phyloP scores from a whole-genome alignment of 73 alveolate genomes.

The Urostyla sp. region DNA sequence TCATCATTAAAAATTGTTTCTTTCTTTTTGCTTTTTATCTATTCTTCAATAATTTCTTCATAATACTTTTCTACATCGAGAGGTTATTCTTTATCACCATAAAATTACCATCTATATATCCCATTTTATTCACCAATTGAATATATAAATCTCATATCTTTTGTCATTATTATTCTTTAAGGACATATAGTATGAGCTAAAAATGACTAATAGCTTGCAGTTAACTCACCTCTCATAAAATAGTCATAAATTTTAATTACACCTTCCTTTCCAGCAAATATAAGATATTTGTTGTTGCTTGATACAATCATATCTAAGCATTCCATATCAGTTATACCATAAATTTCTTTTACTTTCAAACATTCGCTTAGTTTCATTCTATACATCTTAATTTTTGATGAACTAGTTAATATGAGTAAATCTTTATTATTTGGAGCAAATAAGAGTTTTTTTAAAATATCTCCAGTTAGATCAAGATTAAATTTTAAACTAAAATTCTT shows the following conservation, averaged over 20 bases:
- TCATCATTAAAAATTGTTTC: neutral
- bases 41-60: slow-evolving; percentile 23
- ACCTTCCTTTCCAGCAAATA: slow-evolving; percentile 71
- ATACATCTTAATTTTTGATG: slow-evolving; percentile 68
- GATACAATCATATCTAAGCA: slow-evolving; percentile 63
- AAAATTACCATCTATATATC: slow-evolving; percentile 61
- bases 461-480: slow-evolving; percentile 66
- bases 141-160: slow-evolving; percentile 45
- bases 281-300: slow-evolving; percentile 58
- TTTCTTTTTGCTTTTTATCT: neutral
- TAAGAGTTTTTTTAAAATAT: slow-evolving; percentile 45
- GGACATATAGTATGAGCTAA: slow-evolving; percentile 68
- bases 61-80: slow-evolving; percentile 37
- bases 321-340: slow-evolving; percentile 64
- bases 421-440: slow-evolving; percentile 72
- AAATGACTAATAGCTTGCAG: slow-evolving; percentile 63
- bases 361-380: slow-evolving; percentile 46
- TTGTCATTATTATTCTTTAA: slow-evolving; percentile 12
- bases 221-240: slow-evolving; percentile 67
- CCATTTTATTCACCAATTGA: slow-evolving; percentile 68
- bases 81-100: slow-evolving; percentile 57
- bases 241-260: slow-evolving; percentile 72
- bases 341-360: slow-evolving; percentile 56
- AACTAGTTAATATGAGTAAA: slow-evolving; percentile 54
- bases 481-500: slow-evolving; percentile 65